Evolutionary conservation across 2,329 filamentous ascomycete species (phyloP), one percentile per base, ranked within the genome.

Genomic region (Alternaria gansuensis): DNA sequence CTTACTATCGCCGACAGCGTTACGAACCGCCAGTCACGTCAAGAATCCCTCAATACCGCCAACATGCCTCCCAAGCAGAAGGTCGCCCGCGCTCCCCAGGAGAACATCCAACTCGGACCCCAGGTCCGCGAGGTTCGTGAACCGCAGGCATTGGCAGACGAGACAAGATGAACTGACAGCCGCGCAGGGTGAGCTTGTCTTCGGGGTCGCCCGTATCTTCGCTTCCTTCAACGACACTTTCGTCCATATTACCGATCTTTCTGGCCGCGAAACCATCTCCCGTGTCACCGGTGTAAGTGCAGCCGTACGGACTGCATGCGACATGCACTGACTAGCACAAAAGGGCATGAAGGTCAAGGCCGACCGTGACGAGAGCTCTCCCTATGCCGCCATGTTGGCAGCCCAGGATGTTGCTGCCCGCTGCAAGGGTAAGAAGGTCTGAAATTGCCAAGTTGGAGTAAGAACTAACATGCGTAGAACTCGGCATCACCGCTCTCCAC

Each of bases 311-410:
- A 50, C 33, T 50, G 33, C 26, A 51, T 45, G 45, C 51, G 26
- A 55, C 28, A 54, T 9, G 33, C n/a, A 26, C 52, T 59, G 45
- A 59, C 45, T 7, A 50, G 51, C 41, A 51, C 31, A 28, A 54
- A 55, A 59, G 56, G 56, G 56, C 44, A 99, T 99, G 95, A 99
- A 99, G 89, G 95, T 99, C 89, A 99, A 99, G 71, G 75, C 75
- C 57, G 75, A 99, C 81, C 94, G 95, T 88, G 95, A 99, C 86
- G 95, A 99, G 88, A 98, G 94, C 78, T 98, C 95, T 74, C 95
- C 95, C 78, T 99, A 99, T 88, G 95, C 95, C 79, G 95, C 95
- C 85, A 99, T 99, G 95, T 93, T 99, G 91, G 95, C 95, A 84
- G 95, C 95, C 72, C 95, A 99, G 88, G 93, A 97, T 82, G 77